Base-by-base conservation (phyloP, 345 rosid species). In the Microcos paniculata region DNA sequence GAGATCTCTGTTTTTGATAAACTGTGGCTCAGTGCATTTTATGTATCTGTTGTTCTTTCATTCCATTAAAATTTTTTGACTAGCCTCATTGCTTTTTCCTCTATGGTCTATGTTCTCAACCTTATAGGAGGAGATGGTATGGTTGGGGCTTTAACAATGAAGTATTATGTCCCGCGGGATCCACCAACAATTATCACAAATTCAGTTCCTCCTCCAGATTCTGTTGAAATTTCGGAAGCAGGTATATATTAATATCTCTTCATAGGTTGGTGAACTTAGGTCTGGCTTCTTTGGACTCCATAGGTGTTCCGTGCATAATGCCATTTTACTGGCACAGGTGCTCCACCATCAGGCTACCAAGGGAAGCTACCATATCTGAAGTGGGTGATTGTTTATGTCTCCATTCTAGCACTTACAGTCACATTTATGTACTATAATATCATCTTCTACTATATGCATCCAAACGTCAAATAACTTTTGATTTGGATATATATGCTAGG, bases 241-340 rank as follows among this genome's bases (percentile, higher is more conserved):
- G 85, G 89, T 86, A 89, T 35, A 81, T 81, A 33, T 70, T 68
- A 42, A 49, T 75, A 65, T 33, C 73, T 72, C 55, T 55, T 45
- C 11, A 8, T 68, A 14, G 35, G 43, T 78, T 26, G 53, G 49
- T 74, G 53, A 74, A 81, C 19, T 67, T 51, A 73, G 70, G 48
- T 71, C 23, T 82, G 45, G 14, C 76, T 71, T 75, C 51, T 80
- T 31, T 15, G 30, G 73, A 56, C 31, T 58, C 40, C 31, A 30
- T 49, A n/a, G 43, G 72, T 49, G 46, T 76, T 66, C 19, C 49
- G 28, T 24, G 19, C 69, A 33, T 13, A 49, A 33, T 71, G 76
- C 53, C 24, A 66, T 48, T 62, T 62, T 72, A 80, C 53, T 86
- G 81, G 64, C 78, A 78, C 84, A 90, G 97, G 88, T 79, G 77